Conservation (phyloP, 257 asterid species). For the Linaria vulgaris region DNA sequence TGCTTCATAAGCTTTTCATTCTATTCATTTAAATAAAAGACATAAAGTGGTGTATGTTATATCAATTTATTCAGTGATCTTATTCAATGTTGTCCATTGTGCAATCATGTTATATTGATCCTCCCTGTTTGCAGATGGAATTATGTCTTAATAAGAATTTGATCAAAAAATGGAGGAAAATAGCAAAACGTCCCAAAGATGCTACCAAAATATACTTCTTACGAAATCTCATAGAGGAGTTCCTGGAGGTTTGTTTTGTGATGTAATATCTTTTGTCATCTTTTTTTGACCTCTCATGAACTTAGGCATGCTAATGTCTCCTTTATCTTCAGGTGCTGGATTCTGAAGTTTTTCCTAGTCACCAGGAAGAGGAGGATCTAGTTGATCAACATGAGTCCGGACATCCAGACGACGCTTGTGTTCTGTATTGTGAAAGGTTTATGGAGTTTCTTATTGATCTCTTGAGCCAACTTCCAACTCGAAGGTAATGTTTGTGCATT, state of each 20-base stretch:
- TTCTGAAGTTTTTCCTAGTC: conserved; percentile 57
- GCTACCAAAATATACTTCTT: conserved; percentile 63
- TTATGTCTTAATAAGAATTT: conserved; percentile 75
- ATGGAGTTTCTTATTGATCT: conserved; percentile 98
- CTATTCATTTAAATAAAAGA: background rate
- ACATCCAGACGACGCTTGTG: conserved; percentile 62
- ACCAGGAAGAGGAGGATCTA: conserved; percentile 38
- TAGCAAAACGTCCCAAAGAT: conserved; percentile 72
- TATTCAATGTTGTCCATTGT: conserved; percentile 9
- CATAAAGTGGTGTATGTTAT: background rate
- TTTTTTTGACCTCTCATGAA: conserved; percentile 13
- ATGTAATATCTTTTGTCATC: conserved; percentile 5
- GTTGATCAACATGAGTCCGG: conserved; percentile 37
- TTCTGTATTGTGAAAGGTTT: conserved; percentile 92
- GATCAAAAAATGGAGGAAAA: conserved; percentile 76
- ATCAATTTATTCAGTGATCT: background rate
- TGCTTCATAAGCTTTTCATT: conserved; percentile 12
- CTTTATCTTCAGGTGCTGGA: conserved; percentile 69
- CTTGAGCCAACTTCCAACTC: conserved; percentile 96
- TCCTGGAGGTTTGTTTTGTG: conserved; percentile 61
- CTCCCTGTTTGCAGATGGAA: conserved; percentile 61
- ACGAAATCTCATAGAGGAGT: conserved; percentile 84
- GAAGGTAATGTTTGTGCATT: conserved; percentile 56
- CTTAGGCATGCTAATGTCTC: conserved; percentile 23
- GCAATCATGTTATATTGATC: conserved; percentile 22